Percentiles rank a stretch among this genome's conserved stretches.
These are phyloP conservation scores for Hyaloscypha bicolor DNA, from an alignment of 495 filamentous ascomycete genomes.

Conservation along the genomic window DNA sequence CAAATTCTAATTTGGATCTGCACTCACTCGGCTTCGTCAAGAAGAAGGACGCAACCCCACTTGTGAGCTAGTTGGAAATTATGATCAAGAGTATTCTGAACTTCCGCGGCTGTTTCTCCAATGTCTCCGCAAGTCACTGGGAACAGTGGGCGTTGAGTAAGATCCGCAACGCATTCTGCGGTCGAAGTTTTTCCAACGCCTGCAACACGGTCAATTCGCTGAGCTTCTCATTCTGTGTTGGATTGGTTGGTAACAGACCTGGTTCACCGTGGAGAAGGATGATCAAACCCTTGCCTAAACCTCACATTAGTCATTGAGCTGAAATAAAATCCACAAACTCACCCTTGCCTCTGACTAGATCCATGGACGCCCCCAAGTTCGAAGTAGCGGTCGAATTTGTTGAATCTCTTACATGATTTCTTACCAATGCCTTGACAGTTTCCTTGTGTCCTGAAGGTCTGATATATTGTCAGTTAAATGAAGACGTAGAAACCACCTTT, in stretches of 20 bases:
- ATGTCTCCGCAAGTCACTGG: conserved; percentile 40
- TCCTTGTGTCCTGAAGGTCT: background rate
- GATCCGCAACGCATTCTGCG: conserved; percentile 37
- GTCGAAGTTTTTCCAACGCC: conserved; percentile 15
- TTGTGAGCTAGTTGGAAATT: conserved; percentile 43
- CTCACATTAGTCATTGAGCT: background rate
- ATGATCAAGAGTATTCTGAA: conserved; percentile 45
- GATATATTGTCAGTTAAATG: no score
- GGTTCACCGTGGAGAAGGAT: conserved; percentile 14
- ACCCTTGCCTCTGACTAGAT: conserved; percentile 13
- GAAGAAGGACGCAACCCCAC: conserved; percentile 54
- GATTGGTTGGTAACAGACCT: background rate
- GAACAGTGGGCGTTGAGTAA: conserved; percentile 36
- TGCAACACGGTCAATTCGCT: background rate
- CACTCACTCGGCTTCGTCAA: conserved; percentile 55
- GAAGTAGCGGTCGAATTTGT: background rate
- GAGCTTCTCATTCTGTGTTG: background rate
- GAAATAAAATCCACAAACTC: background rate
- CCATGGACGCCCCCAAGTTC: background rate
- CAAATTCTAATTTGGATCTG: no score
- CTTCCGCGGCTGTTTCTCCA: conserved; percentile 37
- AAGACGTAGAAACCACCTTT: no score
- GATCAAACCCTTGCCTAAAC: conserved; percentile 3
- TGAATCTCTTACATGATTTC: background rate
- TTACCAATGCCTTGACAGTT: conserved; percentile 7